Evolutionary conservation across 176 grass and related monocot genomes (phyloP).

Genomic region (Ensete ventricosum): DNA sequence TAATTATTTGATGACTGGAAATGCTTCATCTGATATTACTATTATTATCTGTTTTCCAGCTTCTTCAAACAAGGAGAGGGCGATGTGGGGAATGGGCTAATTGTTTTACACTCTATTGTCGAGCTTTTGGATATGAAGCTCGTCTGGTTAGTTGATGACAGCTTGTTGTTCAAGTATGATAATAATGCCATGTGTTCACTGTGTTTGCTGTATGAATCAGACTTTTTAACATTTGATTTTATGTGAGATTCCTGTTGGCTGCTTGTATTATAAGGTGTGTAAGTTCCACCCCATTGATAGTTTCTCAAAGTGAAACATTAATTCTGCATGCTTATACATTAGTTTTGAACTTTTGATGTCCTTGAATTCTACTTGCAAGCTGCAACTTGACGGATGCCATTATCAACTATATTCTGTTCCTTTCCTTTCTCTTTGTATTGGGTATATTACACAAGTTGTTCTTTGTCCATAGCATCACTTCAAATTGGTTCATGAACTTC

Average conservation of each 20-base stretch:
- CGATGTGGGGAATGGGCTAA: constrained; percentile 99
- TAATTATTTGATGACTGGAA: constrained; percentile 10
- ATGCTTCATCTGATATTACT: neutral
- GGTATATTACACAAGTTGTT: too few species aligned
- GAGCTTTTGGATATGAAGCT: constrained; percentile 87
- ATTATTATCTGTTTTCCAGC: constrained; percentile 29
- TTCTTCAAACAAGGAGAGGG: constrained; percentile 84
- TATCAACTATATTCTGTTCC: too few species aligned
- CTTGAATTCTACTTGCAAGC: too few species aligned
- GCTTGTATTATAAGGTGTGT: neutral
- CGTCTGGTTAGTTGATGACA: constrained; percentile 55
- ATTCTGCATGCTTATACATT: neutral
- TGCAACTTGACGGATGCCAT: too few species aligned
- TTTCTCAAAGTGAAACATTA: neutral
- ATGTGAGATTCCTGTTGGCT: neutral
- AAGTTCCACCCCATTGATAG: too few species aligned
- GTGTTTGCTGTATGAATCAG: constrained; percentile 11
- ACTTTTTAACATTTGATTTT: neutral
- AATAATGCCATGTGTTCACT: neutral
- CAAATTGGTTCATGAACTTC: too few species aligned
- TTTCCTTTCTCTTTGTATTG: too few species aligned
- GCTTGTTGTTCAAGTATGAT: neutral
- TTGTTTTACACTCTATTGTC: constrained; percentile 94
- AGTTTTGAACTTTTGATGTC: too few species aligned
- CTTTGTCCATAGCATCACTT: too few species aligned